These are phyloP conservation scores for Dothideomycetes sp. DNA, from an alignment of 2,329 filamentous ascomycete species.

Conservation along the genomic window DNA sequence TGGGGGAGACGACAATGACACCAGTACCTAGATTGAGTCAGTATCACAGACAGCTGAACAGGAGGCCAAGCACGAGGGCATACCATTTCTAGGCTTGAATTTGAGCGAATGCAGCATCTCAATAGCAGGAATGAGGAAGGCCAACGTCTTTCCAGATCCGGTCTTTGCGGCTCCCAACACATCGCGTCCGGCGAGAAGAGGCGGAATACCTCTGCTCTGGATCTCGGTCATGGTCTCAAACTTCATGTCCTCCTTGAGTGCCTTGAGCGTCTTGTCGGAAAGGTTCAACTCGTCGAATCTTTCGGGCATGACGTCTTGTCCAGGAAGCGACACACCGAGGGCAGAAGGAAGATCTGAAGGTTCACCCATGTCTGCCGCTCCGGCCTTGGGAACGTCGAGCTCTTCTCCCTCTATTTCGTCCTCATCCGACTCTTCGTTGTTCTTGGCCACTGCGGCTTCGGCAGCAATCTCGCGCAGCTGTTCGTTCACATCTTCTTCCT, in stretches of 20 bases:
- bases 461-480: constrained; percentile 26
- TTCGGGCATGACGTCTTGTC: constrained; percentile 52
- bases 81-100: constrained; percentile 86
- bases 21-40: constrained; percentile 45
- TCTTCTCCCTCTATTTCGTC: constrained; percentile 25
- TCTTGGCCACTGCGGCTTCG: constrained; percentile 19
- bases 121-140: constrained; percentile 87
- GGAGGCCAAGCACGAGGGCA: not conserved
- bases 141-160: constrained; percentile 87
- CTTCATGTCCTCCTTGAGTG: constrained; percentile 73
- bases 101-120: constrained; percentile 84
- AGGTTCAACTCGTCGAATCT: constrained; percentile 76
- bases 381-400: constrained; percentile 16
- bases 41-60: not conserved
- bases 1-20: constrained; percentile 86
- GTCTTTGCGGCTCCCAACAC: constrained; percentile 94
- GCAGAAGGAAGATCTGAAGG: constrained; percentile 45
- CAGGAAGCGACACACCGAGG: constrained; percentile 49
- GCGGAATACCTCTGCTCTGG: constrained; percentile 77
- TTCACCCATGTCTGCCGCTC: constrained; percentile 25
- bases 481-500: constrained; percentile 26
- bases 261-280: constrained; percentile 79
- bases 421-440: constrained; percentile 28
- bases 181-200: constrained; percentile 79
- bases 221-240: constrained; percentile 96